Evolutionary conservation across 1,284 basidiomycete genomes (phyloP), one percentile per base, ranked within the genome.

Genomic region (Cerioporus squamosus): DNA sequence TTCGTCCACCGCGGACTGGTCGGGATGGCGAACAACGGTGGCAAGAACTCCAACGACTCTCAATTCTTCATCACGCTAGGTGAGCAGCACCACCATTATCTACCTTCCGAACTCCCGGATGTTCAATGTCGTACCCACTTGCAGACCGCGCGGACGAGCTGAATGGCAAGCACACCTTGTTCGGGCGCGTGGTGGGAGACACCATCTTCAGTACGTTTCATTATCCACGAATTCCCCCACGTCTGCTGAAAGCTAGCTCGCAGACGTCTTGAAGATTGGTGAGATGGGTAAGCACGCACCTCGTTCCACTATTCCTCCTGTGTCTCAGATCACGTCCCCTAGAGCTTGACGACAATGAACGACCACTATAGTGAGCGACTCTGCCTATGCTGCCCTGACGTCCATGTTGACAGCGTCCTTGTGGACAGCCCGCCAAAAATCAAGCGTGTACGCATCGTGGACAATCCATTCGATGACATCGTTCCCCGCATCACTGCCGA

Each of bases 381-480:
- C 24, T 56, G 9, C 3, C 12, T 2, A 18, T 43, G 3, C n/a
- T 18, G 6, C 0, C 18, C 1, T 4, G 9, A 9, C 43, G 23
- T 57, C 20, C 10, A 44, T 44, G 10, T 18, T 44, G 23, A 51
- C 36, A 15, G 5, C 20, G 40, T 31, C 33, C 33, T 36, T 17
- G 33, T n/a, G n/a, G n/a, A 1, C 59, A 94, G 93, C 63, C 94
- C 97, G 0, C 95, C 95, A 0, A 95, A 93, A 70, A 93, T 99
- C 70, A 89, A 88, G 63, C 84, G 83, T 1, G 81, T 97, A 39
- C 84, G 88, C 17, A 93, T 98, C 54, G 70, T 95, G 15, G 94
- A 97, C 57, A 97, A 98, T 70, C 96, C 97, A 0, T 98, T 97
- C 70, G 85, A 89, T 48, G 95, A 98, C 70, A 97, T 98, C 64